Evolutionary conservation across 2,329 filamentous ascomycete genomes (phyloP), one percentile per base, ranked within the genome.

Genomic region (Trichoderma sp.): DNA sequence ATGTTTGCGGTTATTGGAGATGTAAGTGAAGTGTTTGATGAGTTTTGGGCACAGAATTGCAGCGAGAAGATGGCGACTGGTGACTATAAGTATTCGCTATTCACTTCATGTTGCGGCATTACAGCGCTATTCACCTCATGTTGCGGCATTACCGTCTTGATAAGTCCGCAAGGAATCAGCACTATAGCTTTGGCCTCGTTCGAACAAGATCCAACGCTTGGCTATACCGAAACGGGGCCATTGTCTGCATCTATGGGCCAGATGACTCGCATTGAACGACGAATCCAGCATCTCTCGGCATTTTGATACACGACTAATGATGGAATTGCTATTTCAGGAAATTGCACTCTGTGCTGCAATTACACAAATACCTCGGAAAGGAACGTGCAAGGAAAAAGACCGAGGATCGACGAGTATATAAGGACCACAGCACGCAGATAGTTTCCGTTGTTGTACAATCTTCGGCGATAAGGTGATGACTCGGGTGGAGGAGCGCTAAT

Each of bases 1-100:
- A 71, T 71, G 49, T 52, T 70, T 59, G 56, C 56, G 58, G 68
- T 46, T 26, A 18, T 56, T 43, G 10, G 7, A 24, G n/a, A 16
- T 49, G 21, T 24, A 24, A 24, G 46, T 49, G n/a, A 49, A 24
- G n/a, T 34, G 11, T 34, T 43, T 18, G 39, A 18, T n/a, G 6
- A 43, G 18, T 43, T 16, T 43, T n/a, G 2, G 8, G 6, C 2
- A n/a, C 18, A 8, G 14, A 18, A 43, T 18, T 43, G 39, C 3
- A 4, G 39, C 39, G 18, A n/a, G 18, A 43, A n/a, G 39, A 18
- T 43, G 39, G 18, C 18, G 39, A 18, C 2, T 43, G 18, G 3
- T 10, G 39, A 13, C 32, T 34, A 34, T 34, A 34, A 5, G 11
- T 34, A 34, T 34, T 34, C 32, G 14, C 13, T 32, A 32, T 32